Percentiles rank a stretch among this genome's conserved stretches.
Evolutionary conservation across 2,329 filamentous ascomycete species (phyloP).

Genomic region (Penicillium occitanis): DNA sequence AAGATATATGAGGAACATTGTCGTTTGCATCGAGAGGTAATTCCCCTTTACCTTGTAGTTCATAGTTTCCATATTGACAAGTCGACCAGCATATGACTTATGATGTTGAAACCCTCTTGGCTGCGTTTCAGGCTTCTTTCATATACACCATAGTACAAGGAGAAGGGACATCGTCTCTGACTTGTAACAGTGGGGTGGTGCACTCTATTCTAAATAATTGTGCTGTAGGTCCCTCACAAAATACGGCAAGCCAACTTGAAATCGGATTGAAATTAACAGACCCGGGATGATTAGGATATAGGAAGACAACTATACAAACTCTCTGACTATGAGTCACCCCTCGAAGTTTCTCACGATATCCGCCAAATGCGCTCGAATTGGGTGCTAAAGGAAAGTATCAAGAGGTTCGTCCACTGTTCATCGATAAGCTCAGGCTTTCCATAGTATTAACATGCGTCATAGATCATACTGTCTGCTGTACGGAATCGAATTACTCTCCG

Average conservation of each 20-base stretch:
- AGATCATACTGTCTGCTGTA: conserved; percentile 11
- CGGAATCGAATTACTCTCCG: conserved; percentile 5
- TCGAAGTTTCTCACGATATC: not conserved
- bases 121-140: conserved; percentile 7
- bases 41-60: not conserved
- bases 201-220: not conserved
- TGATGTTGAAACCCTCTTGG: conserved; percentile 6
- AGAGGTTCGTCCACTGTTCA: not conserved
- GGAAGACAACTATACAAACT: not conserved
- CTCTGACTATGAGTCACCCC: not conserved
- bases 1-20: conserved; percentile 10
- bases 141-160: conserved; percentile 6
- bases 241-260: not conserved
- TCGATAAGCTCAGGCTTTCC: not conserved
- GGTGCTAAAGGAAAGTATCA: conserved; percentile 7
- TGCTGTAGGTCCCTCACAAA: not conserved
- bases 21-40: conserved; percentile 12
- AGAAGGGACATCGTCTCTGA: not conserved
- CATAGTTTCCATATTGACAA: not conserved
- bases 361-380: conserved; percentile 8
- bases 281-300: not conserved
- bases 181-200: not conserved
- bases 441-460: not conserved
- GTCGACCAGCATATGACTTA: conserved; percentile 2
- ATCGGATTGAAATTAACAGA: not conserved